These are phyloP conservation scores for Penicillium verrucosum DNA, from an alignment of 2,329 filamentous ascomycete genomes.

Conservation along the genomic window DNA sequence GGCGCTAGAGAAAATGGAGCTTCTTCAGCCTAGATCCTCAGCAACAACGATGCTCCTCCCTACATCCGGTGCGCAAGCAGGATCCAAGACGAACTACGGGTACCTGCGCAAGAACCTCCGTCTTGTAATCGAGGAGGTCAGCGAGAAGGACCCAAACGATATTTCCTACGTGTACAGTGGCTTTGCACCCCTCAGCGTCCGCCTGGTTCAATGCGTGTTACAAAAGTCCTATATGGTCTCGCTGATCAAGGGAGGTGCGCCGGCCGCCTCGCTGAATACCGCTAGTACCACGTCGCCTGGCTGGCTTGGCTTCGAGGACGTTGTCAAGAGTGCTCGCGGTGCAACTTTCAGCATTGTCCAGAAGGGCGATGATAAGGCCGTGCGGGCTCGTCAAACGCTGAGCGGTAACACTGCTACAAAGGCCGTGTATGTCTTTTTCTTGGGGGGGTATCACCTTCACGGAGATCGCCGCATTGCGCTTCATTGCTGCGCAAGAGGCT, in stretches of 20 bases:
- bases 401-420: constrained; percentile 73
- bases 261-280: constrained; percentile 46
- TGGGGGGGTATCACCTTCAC: constrained; percentile 97
- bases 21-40: constrained; percentile 74
- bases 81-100: constrained; percentile 83
- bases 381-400: constrained; percentile 78
- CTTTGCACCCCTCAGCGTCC: constrained; percentile 87
- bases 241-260: constrained; percentile 63
- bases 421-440: constrained; percentile 91
- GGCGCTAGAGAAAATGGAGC: constrained; percentile 81
- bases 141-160: constrained; percentile 90
- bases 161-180: constrained; percentile 98
- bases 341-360: constrained; percentile 89
- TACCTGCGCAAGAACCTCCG: constrained; percentile 81
- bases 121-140: constrained; percentile 92
- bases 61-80: constrained; percentile 61
- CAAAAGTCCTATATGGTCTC: constrained; percentile 82
- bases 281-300: constrained; percentile 66
- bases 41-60: constrained; percentile 79
- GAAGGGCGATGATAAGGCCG: constrained; percentile 87
- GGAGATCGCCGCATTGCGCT: constrained; percentile 89
- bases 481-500: constrained; percentile 81
- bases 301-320: constrained; percentile 91
- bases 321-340: constrained; percentile 80
- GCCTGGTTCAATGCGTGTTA: constrained; percentile 85